Conservation (phyloP, 108 stramenopile genomes). For the Cyclotella distinguenda region DNA sequence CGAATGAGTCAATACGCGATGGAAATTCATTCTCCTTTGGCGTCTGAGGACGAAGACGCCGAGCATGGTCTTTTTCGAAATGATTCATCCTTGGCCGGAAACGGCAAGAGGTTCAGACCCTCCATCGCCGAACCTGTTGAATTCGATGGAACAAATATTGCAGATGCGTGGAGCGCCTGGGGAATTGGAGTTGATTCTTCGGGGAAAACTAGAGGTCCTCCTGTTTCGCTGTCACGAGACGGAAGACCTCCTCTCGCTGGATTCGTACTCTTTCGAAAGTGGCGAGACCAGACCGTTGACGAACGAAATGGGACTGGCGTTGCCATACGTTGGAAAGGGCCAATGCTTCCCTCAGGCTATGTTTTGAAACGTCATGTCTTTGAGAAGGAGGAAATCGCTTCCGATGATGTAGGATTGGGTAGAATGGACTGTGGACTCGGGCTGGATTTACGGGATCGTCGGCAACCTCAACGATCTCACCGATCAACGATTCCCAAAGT, state of each 20-base stretch:
- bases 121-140: neutral
- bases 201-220: neutral
- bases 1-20: slow-evolving; percentile 17
- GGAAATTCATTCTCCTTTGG: slow-evolving; percentile 45
- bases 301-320: neutral
- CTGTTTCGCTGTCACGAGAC: slow-evolving; percentile 17
- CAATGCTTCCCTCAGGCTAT: slow-evolving; percentile 39
- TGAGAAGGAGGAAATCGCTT: neutral
- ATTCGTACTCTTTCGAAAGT: slow-evolving; percentile 23
- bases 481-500: slow-evolving; percentile 17
- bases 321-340: slow-evolving; percentile 32
- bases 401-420: neutral
- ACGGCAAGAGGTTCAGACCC: neutral
- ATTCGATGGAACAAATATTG: slow-evolving; percentile 5
- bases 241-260: slow-evolving; percentile 42
- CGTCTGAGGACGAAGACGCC: slow-evolving; percentile 41
- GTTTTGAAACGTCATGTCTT: slow-evolving; percentile 41
- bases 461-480: neutral
- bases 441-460: slow-evolving; percentile 25
- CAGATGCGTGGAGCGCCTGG: slow-evolving; percentile 49
- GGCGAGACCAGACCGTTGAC: neutral
- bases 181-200: slow-evolving; percentile 9
- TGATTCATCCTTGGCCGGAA: neutral
- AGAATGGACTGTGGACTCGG: slow-evolving; percentile 31
- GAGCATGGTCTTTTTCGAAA: slow-evolving; percentile 13